Conservation (phyloP, 1,284 basidiomycete genomes). For the Sporisorium exsertum region DNA sequence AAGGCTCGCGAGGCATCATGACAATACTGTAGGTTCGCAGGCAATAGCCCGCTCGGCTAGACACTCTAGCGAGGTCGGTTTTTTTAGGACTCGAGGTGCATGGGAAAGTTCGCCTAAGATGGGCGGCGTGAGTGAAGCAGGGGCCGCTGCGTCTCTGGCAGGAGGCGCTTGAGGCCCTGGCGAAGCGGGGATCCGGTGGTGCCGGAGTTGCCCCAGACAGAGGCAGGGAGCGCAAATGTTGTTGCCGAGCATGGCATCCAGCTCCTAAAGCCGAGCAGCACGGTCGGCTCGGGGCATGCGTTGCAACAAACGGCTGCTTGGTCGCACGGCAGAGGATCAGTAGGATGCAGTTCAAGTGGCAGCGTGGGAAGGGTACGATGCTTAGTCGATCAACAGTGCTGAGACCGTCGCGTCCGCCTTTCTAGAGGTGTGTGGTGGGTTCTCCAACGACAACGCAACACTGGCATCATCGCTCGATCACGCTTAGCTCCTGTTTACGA, state of each 20-base stretch:
- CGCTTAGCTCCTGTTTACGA: neutral
- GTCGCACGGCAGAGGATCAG: neutral
- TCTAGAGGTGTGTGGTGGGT: too few relatives aligned
- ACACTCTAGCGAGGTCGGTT: neutral
- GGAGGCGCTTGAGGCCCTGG: too few relatives aligned
- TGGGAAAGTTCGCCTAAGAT: constrained; percentile 24
- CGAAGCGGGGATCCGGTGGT: too few relatives aligned
- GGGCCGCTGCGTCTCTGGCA: neutral
- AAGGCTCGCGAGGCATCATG: constrained; percentile 10
- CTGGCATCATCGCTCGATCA: neutral
- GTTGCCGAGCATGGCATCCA: too few relatives aligned
- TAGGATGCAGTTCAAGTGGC: neutral
- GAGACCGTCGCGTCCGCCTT: neutral
- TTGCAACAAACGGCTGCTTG: neutral
- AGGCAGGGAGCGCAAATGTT: too few relatives aligned
- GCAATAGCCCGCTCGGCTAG: constrained; percentile 21
- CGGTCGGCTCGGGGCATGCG: neutral
- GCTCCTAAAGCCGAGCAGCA: too few relatives aligned
- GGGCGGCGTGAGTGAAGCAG: neutral
- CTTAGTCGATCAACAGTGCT: neutral
- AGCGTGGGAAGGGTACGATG: neutral
- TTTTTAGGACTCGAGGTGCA: constrained; percentile 12
- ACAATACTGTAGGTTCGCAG: too few relatives aligned
- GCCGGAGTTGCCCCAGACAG: too few relatives aligned
- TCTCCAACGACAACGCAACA: neutral